Conservation (phyloP, 345 rosid species). For the Cardiospermum halicacabum region DNA sequence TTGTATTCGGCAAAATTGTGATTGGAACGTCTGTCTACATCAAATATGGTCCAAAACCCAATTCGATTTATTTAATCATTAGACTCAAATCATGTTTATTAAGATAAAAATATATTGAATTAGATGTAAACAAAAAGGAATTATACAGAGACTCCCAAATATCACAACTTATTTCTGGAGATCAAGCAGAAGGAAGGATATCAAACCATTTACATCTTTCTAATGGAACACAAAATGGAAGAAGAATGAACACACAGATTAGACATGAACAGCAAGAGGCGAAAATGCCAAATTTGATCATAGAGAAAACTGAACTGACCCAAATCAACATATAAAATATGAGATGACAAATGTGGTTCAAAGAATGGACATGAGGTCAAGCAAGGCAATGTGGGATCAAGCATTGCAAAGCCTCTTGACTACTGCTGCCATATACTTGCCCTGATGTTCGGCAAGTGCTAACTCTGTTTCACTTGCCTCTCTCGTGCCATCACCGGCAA, state of each 20-base stretch:
- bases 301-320: conserved; percentile 23
- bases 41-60: too few species aligned
- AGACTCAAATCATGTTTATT: too few species aligned
- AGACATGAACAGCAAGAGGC: background rate
- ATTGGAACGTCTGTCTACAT: too few species aligned
- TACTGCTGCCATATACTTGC: conserved; percentile 63
- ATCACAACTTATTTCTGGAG: conserved; percentile 13
- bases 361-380: too few species aligned
- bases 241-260: background rate
- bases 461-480: conserved; percentile 62
- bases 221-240: background rate
- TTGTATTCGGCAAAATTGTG: too few species aligned
- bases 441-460: conserved; percentile 76
- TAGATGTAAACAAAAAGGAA: conserved; percentile 1
- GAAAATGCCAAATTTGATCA: conserved; percentile 18
- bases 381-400: conserved; percentile 6
- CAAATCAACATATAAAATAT: conserved; percentile 3
- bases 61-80: too few species aligned
- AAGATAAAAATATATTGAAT: conserved; percentile 6
- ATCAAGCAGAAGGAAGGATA: conserved; percentile 14
- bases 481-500: conserved; percentile 74
- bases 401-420: conserved; percentile 55
- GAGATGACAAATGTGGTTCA: background rate
- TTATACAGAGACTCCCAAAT: conserved; percentile 17
- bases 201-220: conserved; percentile 31